A percentile compares a stretch with the other conserved stretches of the same genome.
Conservation (phyloP, 305 asterid genomes). For the Lippia alba region DNA sequence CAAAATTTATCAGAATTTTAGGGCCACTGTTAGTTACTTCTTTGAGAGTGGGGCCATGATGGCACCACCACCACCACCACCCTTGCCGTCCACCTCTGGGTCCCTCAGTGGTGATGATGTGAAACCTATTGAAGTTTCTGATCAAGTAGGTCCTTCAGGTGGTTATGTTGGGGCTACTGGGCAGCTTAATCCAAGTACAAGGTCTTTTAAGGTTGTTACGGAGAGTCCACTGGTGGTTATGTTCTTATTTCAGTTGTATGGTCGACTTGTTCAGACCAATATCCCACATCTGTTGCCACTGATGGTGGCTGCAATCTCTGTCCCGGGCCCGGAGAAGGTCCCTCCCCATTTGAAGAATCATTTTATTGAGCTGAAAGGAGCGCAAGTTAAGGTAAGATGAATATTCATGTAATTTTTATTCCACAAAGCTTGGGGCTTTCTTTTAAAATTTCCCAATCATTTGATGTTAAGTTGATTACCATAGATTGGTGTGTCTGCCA, state of each 20-base stretch:
- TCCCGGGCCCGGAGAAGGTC: conserved; percentile 95
- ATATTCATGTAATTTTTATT: not conserved
- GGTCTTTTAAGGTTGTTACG: conserved; percentile 95
- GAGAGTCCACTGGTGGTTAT: conserved; percentile 99
- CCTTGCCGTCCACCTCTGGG: conserved; percentile 58
- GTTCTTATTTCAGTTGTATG: conserved; percentile 94
- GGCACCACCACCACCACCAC: conserved; percentile 78
- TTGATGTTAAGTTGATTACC: not conserved
- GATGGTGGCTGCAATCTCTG: conserved; percentile 96
- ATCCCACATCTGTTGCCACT: conserved; percentile 89
- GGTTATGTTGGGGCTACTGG: conserved; percentile 66
- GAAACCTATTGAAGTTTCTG: conserved; percentile 79
- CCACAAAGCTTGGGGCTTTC: conserved; percentile 25
- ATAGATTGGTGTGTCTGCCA: too few relatives aligned
- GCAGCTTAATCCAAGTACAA: conserved; percentile 91
- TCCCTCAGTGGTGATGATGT: conserved; percentile 81
- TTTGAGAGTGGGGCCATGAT: conserved; percentile 92
- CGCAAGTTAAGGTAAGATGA: conserved; percentile 87
- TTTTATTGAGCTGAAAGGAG: conserved; percentile 93
- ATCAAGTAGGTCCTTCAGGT: conserved; percentile 72
- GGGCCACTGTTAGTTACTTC: conserved; percentile 88
- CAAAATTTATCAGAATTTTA: conserved; percentile 93
- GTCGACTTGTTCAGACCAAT: conserved; percentile 96
- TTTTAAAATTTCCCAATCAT: conserved; percentile 22
- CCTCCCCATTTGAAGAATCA: conserved; percentile 87